These are phyloP conservation scores for Cyclotella atomus DNA, from an alignment of 108 stramenopile species.

Conservation along the genomic window DNA sequence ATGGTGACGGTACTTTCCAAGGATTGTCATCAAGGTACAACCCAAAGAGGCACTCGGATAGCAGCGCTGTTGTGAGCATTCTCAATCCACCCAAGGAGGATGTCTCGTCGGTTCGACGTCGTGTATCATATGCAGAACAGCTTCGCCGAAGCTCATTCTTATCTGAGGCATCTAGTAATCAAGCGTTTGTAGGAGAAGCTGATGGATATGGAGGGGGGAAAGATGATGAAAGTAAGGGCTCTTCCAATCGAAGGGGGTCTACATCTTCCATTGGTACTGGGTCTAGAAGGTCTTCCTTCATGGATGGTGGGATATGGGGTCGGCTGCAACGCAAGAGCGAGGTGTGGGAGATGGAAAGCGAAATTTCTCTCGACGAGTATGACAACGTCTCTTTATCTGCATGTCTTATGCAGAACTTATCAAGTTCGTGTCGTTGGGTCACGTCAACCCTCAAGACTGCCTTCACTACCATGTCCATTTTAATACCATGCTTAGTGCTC, in stretches of 20 bases:
- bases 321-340: background rate
- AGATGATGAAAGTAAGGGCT: background rate
- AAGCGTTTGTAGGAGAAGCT: too few relatives aligned
- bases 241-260: background rate
- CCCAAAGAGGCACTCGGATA: background rate
- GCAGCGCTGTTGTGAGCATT: background rate
- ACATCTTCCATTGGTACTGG: background rate
- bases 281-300: too few relatives aligned
- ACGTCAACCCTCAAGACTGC: constrained; percentile 31
- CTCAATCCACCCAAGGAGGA: background rate
- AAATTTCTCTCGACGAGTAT: constrained; percentile 4
- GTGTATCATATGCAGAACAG: constrained; percentile 14
- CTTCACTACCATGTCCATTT: constrained; percentile 13
- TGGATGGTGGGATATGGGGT: constrained; percentile 9
- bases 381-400: background rate
- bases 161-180: too few relatives aligned
- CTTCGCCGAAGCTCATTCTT: background rate
- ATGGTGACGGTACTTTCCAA: background rate
- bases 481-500: constrained; percentile 13
- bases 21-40: background rate
- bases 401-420: background rate
- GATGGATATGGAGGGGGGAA: too few relatives aligned
- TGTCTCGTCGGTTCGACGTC: background rate
- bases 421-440: constrained; percentile 14
- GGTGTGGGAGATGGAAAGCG: constrained; percentile 16